These are phyloP conservation scores for Fusarium pseudonygamai DNA, from an alignment of 2,329 filamentous ascomycete species.

Conservation along the genomic window DNA sequence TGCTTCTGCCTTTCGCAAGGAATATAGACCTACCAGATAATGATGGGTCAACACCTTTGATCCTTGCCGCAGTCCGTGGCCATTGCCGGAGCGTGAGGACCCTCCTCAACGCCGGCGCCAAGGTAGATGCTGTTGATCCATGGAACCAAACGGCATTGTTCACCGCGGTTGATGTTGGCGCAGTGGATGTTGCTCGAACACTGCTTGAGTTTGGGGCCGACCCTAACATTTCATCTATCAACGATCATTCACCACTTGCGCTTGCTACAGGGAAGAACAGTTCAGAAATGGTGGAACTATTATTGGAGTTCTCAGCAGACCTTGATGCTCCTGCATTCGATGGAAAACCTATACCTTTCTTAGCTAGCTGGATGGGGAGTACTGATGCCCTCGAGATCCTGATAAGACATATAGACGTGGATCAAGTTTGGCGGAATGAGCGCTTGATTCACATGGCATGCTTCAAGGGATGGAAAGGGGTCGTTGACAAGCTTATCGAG, in stretches of 20 bases:
- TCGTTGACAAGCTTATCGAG: constrained; percentile 28
- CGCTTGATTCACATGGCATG: constrained; percentile 28
- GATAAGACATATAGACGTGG: constrained; percentile 21
- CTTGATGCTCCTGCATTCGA: constrained; percentile 8
- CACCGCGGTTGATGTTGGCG: constrained; percentile 15
- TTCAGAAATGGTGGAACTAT: constrained; percentile 14
- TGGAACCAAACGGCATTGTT: constrained; percentile 31
- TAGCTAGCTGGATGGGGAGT: constrained; percentile 14
- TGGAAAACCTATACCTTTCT: constrained; percentile 20
- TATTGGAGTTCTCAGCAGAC: constrained; percentile 20
- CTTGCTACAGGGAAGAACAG: constrained; percentile 17
- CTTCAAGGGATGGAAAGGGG: constrained; percentile 15
- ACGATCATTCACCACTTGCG: constrained; percentile 22
- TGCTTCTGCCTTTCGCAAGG: constrained; percentile 25
- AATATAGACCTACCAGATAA: constrained; percentile 24
- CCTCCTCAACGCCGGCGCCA: constrained; percentile 29
- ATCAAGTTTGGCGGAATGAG: constrained; percentile 14
- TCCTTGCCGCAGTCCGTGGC: constrained; percentile 22
- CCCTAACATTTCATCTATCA: constrained; percentile 10
- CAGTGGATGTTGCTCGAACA: constrained; percentile 11
- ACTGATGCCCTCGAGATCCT: constrained; percentile 20
- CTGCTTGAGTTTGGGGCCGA: constrained; percentile 29
- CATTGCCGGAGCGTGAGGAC: constrained; percentile 6
- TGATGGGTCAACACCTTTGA: constrained; percentile 26
- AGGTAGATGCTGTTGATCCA: constrained; percentile 16